Evolutionary conservation across 768 basidiomycete genomes (phyloP), one percentile per base, ranked within the genome.

Genomic region (Fomitopsis pulvina): DNA sequence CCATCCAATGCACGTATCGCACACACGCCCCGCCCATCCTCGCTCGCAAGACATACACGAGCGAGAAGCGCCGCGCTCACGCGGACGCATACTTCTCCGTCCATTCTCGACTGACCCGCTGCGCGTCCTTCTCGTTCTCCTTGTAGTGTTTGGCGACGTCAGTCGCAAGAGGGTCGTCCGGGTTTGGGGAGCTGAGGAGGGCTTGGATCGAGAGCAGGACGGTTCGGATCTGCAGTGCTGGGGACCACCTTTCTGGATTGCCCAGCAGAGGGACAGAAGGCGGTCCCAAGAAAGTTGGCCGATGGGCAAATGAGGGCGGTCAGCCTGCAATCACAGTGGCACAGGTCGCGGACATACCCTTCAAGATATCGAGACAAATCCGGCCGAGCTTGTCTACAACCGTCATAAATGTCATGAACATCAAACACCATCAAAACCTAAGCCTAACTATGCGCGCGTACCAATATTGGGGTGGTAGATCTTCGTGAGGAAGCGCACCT

Each of bases 381-480:
- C 96, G 83, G 29, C 96, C 96, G 26, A 99, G 86, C 69, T 99
- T 99, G 70, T 99, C 95, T 98, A 59, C 26, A 41, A 18, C 12
- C 14, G 41, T 20, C 21, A 47, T 6, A 24, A 43, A 39, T 37
- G 27, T 52, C 22, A 57, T 29, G 21, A 28, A 51, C 25, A 34
- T 16, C 25, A 47, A 28, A 25, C 28, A 45, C 34, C 34, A 28
- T 37, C 21, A 16, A 28, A 21, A 10, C 10, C 12, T 41, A 45
- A 20, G 45, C 28, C 38, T 32, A 30, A 40, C n/a, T n/a, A 48
- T 25, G 41, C 12, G 30, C 40, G 69, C 89, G 61, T 63, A 96
- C 95, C 95, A 71, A 99, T 99, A 68, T 99, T 99, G 42, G 96
- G 94, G 68, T 97, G 93, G 74, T 95, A 94, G 74, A 97, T 95